Percentiles rank a stretch among this genome's conserved stretches.
Evolutionary conservation across 164 flowering plant genomes (phyloP).

Genomic region (Pachysandra terminalis): DNA sequence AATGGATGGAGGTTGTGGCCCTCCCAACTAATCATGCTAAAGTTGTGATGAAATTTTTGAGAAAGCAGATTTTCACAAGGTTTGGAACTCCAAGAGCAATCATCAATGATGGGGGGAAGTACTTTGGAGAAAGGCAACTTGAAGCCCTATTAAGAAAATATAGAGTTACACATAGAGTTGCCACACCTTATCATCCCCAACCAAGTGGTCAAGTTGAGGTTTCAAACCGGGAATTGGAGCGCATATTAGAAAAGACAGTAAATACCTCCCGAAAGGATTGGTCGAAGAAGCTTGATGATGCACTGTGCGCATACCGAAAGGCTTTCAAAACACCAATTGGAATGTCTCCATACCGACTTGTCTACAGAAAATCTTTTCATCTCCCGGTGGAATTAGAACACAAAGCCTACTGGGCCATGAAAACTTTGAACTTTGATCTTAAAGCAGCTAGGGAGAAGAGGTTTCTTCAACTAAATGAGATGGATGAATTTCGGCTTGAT

Average conservation of each 20-base stretch:
- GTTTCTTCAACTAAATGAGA: background rate
- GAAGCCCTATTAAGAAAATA: background rate
- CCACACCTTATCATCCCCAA: background rate
- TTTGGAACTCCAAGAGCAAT: background rate
- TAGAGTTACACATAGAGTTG: background rate
- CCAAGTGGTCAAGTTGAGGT: constrained; percentile 1
- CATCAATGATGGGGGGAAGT: background rate
- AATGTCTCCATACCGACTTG: background rate
- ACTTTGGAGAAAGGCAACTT: background rate
- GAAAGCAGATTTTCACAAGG: background rate
- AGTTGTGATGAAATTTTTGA: background rate
- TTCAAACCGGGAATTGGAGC: background rate
- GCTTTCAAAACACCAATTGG: constrained; percentile 5
- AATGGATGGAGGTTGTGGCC: background rate
- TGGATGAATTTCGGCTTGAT: background rate
- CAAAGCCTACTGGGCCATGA: background rate
- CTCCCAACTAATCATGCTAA: background rate
- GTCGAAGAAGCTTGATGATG: background rate
- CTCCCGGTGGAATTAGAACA: background rate
- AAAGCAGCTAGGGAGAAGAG: background rate
- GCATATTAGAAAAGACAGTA: background rate
- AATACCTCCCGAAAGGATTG: background rate
- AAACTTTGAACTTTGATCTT: background rate
- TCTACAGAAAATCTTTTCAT: constrained; percentile 1
- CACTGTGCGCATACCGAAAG: background rate